Conservation (phyloP, 257 asterid species). For the Verbascum thapsus region DNA sequence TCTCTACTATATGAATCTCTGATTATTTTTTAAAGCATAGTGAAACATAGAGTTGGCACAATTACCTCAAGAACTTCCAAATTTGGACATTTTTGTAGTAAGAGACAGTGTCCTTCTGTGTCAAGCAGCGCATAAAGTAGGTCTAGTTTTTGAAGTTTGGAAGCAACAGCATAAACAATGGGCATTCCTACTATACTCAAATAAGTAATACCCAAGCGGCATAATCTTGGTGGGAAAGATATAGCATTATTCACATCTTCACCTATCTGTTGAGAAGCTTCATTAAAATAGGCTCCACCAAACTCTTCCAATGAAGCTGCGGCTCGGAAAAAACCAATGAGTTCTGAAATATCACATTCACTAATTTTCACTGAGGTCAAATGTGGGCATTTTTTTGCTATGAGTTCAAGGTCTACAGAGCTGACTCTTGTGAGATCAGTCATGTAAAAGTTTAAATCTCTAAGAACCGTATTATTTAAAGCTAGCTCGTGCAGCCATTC, state of each 20-base stretch:
- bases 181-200: slow-evolving; percentile 54
- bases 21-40: too few relatives aligned
- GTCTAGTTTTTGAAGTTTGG: slow-evolving; percentile 49
- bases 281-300: slow-evolving; percentile 53
- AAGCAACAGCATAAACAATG: slow-evolving; percentile 50
- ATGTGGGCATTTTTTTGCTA: slow-evolving; percentile 51
- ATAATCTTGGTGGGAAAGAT: slow-evolving; percentile 44
- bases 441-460: slow-evolving; percentile 53
- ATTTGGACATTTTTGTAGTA: slow-evolving; percentile 52
- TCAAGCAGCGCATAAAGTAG: slow-evolving; percentile 56
- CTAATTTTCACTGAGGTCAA: slow-evolving; percentile 51
- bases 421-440: slow-evolving; percentile 43
- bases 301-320: slow-evolving; percentile 56
- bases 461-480: slow-evolving; percentile 47
- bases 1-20: too few relatives aligned
- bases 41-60: too few relatives aligned
- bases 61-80: slow-evolving; percentile 62
- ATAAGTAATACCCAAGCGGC: slow-evolving; percentile 52
- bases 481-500: slow-evolving; percentile 67
- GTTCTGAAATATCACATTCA: slow-evolving; percentile 53
- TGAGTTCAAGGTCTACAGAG: slow-evolving; percentile 46
- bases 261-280: too few relatives aligned
- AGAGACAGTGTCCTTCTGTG: slow-evolving; percentile 56
- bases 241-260: too few relatives aligned
- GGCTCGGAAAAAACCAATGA: slow-evolving; percentile 48